Evolutionary conservation across 768 basidiomycete species (phyloP).

Genomic region (Leucosporidium scottii): DNA sequence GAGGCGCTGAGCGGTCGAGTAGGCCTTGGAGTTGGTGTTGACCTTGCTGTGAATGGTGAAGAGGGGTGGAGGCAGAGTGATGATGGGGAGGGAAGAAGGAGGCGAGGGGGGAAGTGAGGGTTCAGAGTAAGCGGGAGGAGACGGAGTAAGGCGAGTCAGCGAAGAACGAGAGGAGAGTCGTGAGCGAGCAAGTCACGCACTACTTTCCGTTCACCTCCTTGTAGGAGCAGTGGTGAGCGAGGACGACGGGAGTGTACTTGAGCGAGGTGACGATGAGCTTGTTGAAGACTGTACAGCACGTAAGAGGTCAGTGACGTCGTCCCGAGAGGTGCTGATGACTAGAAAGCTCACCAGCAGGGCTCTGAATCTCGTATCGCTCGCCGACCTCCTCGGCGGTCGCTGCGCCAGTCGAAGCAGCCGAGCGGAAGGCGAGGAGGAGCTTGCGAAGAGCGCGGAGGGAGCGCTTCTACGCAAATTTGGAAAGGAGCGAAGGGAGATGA

Average conservation of each 20-base stretch:
- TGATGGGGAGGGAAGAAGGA: background rate
- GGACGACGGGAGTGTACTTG: constrained; percentile 80
- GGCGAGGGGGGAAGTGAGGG: background rate
- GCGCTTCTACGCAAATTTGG: constrained; percentile 53
- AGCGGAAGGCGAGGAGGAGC: constrained; percentile 80
- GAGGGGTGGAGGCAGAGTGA: background rate
- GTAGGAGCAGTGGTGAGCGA: constrained; percentile 80
- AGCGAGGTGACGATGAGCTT: constrained; percentile 81
- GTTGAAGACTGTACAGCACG: constrained; percentile 66
- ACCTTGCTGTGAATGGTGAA: constrained; percentile 61
- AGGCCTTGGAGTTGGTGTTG: constrained; percentile 69
- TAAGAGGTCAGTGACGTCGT: background rate
- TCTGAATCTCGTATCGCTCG: constrained; percentile 75
- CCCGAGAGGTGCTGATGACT: background rate
- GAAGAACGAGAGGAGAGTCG: too few species aligned
- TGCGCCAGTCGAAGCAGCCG: constrained; percentile 82
- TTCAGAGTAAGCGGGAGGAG: background rate
- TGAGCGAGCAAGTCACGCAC: constrained; percentile 48
- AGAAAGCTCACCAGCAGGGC: constrained; percentile 56
- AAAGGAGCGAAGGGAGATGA: background rate
- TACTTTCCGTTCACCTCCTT: constrained; percentile 80
- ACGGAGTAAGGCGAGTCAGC: background rate
- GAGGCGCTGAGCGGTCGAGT: constrained; percentile 75
- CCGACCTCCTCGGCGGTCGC: constrained; percentile 47
- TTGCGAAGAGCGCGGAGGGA: constrained; percentile 77